Conservation (phyloP, 1,284 basidiomycete species). For the Trichosporon coremiiforme region DNA sequence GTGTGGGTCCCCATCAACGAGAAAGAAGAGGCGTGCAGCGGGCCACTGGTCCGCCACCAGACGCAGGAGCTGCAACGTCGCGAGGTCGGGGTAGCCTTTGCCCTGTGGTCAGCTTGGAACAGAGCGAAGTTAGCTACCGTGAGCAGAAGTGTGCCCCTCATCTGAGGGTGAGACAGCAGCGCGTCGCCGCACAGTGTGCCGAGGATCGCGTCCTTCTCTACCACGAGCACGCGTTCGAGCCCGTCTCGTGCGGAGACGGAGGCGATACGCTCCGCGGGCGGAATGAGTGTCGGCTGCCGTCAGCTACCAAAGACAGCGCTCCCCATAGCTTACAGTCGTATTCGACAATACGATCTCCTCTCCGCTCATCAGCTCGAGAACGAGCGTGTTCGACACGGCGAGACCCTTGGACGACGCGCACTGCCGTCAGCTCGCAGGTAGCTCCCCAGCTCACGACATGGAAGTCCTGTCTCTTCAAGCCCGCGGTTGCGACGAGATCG, state of each 20-base stretch:
- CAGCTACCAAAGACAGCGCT: neutral
- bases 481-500: constrained; percentile 78
- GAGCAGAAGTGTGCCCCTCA: constrained; percentile 30
- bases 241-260: constrained; percentile 62
- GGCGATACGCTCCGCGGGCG: constrained; percentile 69
- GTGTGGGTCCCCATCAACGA: constrained; percentile 89
- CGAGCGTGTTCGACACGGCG: constrained; percentile 68
- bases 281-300: constrained; percentile 70
- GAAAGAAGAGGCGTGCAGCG: constrained; percentile 67
- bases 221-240: constrained; percentile 74
- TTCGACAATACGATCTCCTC: constrained; percentile 60
- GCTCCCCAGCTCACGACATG: constrained; percentile 66
- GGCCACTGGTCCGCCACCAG: constrained; percentile 69
- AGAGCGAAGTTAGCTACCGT: neutral
- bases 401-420: constrained; percentile 85
- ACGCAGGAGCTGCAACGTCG: constrained; percentile 77
- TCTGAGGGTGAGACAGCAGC: constrained; percentile 16
- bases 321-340: constrained; percentile 61
- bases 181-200: constrained; percentile 19
- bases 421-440: constrained; percentile 56
- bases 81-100: constrained; percentile 89
- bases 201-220: constrained; percentile 77
- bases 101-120: constrained; percentile 62
- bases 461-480: constrained; percentile 70
- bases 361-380: constrained; percentile 64